Percentiles rank a stretch among this genome's conserved stretches.
Conservation (phyloP, 257 asterid genomes). For the Handroanthus guayacan region DNA sequence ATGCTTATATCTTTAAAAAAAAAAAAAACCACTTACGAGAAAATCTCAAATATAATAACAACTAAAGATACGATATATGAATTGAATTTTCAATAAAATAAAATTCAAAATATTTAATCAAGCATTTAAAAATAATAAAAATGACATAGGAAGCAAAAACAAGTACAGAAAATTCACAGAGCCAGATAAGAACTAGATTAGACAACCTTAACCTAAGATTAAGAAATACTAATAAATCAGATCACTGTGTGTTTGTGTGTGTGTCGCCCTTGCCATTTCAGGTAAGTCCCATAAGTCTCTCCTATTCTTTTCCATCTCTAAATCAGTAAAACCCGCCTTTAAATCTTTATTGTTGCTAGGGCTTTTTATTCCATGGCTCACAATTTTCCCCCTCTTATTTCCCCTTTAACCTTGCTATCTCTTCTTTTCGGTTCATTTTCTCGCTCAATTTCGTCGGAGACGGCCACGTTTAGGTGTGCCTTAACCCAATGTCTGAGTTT, state of each 20-base stretch:
- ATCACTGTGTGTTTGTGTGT: constrained; percentile 35
- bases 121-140: background rate
- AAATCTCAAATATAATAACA: too few relatives aligned
- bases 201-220: constrained; percentile 45
- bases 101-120: too few relatives aligned
- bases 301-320: background rate
- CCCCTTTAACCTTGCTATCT: constrained; percentile 26
- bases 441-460: constrained; percentile 12
- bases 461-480: constrained; percentile 37
- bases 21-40: too few relatives aligned
- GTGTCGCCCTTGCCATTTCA: constrained; percentile 44
- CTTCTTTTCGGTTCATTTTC: constrained; percentile 22
- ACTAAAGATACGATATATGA: too few relatives aligned
- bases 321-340: constrained; percentile 25
- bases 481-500: background rate
- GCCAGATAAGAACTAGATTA: too few relatives aligned
- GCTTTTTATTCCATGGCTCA: constrained; percentile 51
- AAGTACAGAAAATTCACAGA: background rate
- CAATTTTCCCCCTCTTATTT: constrained; percentile 29
- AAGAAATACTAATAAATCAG: background rate
- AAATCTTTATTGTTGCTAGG: constrained; percentile 36
- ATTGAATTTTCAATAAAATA: too few relatives aligned
- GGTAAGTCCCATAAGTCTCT: constrained; percentile 48
- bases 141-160: background rate
- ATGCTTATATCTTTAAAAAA: too few relatives aligned